Evolutionary conservation across 2,329 filamentous ascomycete genomes (phyloP).

Genomic region (Fusarium redolens): DNA sequence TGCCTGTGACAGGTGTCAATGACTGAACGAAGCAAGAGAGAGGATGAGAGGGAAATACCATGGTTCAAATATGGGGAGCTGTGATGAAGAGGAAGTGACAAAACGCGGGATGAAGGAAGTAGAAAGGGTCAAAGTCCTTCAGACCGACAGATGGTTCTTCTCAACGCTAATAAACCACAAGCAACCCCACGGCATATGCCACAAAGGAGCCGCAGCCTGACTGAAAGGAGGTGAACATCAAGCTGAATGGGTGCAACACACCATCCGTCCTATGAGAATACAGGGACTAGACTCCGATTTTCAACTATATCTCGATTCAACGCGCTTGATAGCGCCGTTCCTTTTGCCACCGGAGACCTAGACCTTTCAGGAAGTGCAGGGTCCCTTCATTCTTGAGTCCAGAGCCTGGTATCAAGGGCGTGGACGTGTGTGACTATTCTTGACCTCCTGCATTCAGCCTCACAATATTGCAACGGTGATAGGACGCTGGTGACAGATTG

Average conservation of each 20-base stretch:
- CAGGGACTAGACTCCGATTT: background rate
- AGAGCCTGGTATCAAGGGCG: background rate
- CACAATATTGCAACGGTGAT: slow-evolving; percentile 15
- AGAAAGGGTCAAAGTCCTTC: background rate
- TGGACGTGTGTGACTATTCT: slow-evolving; percentile 28
- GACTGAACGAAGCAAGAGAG: background rate
- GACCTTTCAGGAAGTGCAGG: background rate
- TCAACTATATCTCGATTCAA: background rate
- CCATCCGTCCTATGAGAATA: slow-evolving; percentile 4
- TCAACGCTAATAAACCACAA: slow-evolving; percentile 31
- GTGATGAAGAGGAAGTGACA: background rate
- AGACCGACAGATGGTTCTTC: slow-evolving; percentile 3
- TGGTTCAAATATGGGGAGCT: slow-evolving; percentile 33
- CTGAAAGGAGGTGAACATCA: slow-evolving; percentile 27
- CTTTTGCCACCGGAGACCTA: slow-evolving; percentile 30
- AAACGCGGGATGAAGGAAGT: background rate
- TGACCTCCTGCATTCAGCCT: slow-evolving; percentile 35
- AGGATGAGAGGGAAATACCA: slow-evolving; percentile 23
- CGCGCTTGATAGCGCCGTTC: slow-evolving; percentile 3
- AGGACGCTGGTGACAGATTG: background rate
- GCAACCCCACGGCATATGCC: background rate
- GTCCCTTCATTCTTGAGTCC: background rate
- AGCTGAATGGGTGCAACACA: slow-evolving; percentile 1
- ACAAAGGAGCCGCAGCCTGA: slow-evolving; percentile 3
- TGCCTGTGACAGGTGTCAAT: slow-evolving; percentile 20